phyloP scores from a whole-genome alignment of 208 protist species.

The Angomonas ambiguus region DNA sequence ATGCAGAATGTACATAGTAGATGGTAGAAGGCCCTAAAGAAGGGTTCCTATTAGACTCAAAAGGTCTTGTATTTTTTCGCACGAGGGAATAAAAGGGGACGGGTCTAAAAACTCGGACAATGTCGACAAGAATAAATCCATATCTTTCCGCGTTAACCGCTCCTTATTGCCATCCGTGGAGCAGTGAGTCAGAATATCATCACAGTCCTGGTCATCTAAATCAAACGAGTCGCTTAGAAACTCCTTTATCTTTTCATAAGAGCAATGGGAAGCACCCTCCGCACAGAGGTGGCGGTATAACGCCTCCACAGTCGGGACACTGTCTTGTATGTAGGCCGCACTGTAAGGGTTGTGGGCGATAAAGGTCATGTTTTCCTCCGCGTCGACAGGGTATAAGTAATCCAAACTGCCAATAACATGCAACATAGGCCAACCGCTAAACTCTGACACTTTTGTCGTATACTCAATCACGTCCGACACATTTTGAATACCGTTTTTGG shows the following conservation, averaged over 20 bases:
- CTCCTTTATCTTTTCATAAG: constrained; percentile 23
- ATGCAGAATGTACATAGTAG: constrained; percentile 5
- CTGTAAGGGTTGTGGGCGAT: constrained; percentile 34
- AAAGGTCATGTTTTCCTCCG: constrained; percentile 45
- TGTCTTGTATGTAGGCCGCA: constrained; percentile 29
- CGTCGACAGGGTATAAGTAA: constrained; percentile 49
- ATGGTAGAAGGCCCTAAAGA: no score
- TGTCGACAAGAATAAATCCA: constrained; percentile 54
- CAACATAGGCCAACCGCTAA: constrained; percentile 52
- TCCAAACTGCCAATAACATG: constrained; percentile 62
- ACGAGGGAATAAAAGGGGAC: constrained; percentile 51
- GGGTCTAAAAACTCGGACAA: constrained; percentile 49
- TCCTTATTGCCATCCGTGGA: constrained; percentile 16
- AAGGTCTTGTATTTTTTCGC: constrained; percentile 52
- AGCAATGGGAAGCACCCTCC: constrained; percentile 23
- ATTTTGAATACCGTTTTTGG: constrained; percentile 45
- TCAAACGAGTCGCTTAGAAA: constrained; percentile 41
- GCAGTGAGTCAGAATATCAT: constrained; percentile 32
- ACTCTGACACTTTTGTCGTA: constrained; percentile 67
- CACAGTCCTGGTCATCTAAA: constrained; percentile 35
- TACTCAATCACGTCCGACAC: constrained; percentile 73
- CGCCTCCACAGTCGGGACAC: constrained; percentile 22
- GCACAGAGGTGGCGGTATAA: constrained; percentile 48
- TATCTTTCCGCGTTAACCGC: constrained; percentile 33
- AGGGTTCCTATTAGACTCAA: constrained; percentile 29